These are phyloP conservation scores for Detonula confervacea DNA, from an alignment of 352 stramenopile genomes.

Conservation along the genomic window DNA sequence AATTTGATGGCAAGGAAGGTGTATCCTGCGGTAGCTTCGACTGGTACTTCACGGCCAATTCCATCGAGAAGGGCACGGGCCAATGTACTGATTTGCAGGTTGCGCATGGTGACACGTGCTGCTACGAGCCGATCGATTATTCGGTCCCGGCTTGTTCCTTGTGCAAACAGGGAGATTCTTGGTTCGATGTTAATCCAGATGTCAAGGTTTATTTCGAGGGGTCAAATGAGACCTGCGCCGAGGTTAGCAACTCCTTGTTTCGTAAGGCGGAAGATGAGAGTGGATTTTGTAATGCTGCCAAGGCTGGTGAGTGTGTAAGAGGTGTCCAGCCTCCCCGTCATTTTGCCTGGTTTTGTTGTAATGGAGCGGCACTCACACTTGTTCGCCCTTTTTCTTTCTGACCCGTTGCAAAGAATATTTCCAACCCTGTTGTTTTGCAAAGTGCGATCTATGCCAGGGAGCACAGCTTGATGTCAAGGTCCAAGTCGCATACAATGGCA, in stretches of 20 bases:
- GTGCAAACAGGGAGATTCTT: slow-evolving; percentile 59
- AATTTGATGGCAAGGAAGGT: slow-evolving; percentile 53
- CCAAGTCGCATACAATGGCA: slow-evolving; percentile 59
- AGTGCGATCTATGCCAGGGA: slow-evolving; percentile 60
- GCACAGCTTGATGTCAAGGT: slow-evolving; percentile 57
- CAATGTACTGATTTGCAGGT: slow-evolving; percentile 52
- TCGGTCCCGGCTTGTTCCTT: slow-evolving; percentile 52
- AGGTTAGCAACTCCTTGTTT: slow-evolving; percentile 64
- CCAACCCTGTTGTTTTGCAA: slow-evolving; percentile 56
- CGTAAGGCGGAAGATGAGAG: slow-evolving; percentile 58
- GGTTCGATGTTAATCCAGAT: slow-evolving; percentile 59
- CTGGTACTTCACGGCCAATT: slow-evolving; percentile 63
- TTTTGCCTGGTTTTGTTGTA: no score
- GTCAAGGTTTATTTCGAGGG: slow-evolving; percentile 52
- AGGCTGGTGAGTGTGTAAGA: no score
- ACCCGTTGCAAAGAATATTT: no score
- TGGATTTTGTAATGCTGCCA: slow-evolving; percentile 47
- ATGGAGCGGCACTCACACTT: no score
- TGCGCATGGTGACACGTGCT: slow-evolving; percentile 45
- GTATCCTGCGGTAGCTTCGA: slow-evolving; percentile 63
- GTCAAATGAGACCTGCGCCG: slow-evolving; percentile 50
- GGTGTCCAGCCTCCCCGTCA: no score
- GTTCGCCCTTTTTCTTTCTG: no score
- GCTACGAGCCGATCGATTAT: slow-evolving; percentile 63
- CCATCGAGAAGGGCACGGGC: slow-evolving; percentile 54